Percentiles rank a stretch among this genome's conserved stretches.
Conservation (phyloP, 495 filamentous ascomycete genomes). For the Penicillium steckii region DNA sequence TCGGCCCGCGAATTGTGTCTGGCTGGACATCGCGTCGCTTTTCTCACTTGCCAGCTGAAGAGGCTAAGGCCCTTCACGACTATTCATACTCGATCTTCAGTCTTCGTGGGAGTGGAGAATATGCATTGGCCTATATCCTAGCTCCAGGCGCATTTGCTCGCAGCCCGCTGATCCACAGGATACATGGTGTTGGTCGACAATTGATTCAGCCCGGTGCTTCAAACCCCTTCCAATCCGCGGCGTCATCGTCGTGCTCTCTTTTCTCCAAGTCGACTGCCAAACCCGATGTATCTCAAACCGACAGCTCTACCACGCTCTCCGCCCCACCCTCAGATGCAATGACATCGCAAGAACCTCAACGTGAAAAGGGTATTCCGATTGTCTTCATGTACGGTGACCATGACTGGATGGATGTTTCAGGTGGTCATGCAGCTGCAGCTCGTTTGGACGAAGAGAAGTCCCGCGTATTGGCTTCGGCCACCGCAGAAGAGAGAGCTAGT, state of each 20-base stretch:
- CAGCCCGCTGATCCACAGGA: constrained; percentile 80
- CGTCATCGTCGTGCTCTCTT: constrained; percentile 14
- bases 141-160: constrained; percentile 92
- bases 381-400: constrained; percentile 94
- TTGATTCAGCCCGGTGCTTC: constrained; percentile 31
- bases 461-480: constrained; percentile 55
- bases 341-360: constrained; percentile 20
- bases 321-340: not conserved
- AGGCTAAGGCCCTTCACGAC: constrained; percentile 81
- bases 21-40: constrained; percentile 95
- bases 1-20: constrained; percentile 88
- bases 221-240: not conserved
- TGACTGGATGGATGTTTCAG: constrained; percentile 97
- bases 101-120: constrained; percentile 90
- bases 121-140: constrained; percentile 87
- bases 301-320: constrained; percentile 7
- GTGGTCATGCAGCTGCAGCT: constrained; percentile 76
- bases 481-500: constrained; percentile 62
- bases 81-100: constrained; percentile 96
- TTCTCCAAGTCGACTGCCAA: constrained; percentile 7
- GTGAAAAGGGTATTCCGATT: constrained; percentile 78
- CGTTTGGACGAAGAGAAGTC: constrained; percentile 70
- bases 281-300: constrained; percentile 7
- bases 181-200: constrained; percentile 81
- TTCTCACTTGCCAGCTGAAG: constrained; percentile 76